Conservation (phyloP, 768 basidiomycete species). For the Tulasnella sp. region DNA sequence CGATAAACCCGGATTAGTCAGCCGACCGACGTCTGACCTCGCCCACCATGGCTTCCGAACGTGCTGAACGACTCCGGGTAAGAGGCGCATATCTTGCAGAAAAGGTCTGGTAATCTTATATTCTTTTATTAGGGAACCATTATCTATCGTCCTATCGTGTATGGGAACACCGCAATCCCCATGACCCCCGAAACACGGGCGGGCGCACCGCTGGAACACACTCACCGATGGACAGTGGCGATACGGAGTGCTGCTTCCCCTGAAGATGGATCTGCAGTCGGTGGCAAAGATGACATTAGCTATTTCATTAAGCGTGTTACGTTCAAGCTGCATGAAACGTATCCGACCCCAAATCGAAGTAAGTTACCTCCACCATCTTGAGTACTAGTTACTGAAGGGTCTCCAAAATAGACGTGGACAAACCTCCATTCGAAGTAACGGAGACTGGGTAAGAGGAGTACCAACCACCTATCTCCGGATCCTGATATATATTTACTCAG, state of each 20-base stretch:
- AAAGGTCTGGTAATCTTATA: slow-evolving; percentile 14
- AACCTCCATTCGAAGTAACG: slow-evolving; percentile 85
- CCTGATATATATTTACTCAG: slow-evolving; percentile 27
- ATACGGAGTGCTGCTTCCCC: slow-evolving; percentile 76
- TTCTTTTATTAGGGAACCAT: slow-evolving; percentile 52
- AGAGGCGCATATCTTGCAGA: slow-evolving; percentile 11
- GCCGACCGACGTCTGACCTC: slow-evolving; percentile 4
- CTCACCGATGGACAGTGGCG: slow-evolving; percentile 94
- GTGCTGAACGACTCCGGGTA: slow-evolving; percentile 19
- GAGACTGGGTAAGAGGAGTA: slow-evolving; percentile 67
- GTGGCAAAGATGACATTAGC: slow-evolving; percentile 78
- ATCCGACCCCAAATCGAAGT: slow-evolving; percentile 84
- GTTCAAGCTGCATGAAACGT: slow-evolving; percentile 96
- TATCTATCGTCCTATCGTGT: slow-evolving; percentile 83
- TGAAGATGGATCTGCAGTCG: slow-evolving; percentile 61
- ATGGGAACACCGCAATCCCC: slow-evolving; percentile 83
- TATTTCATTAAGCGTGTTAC: slow-evolving; percentile 94
- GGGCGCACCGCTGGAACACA: slow-evolving; percentile 47
- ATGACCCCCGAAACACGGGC: slow-evolving; percentile 59
- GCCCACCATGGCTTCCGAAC: slow-evolving; percentile 10
- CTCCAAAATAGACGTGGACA: slow-evolving; percentile 58
- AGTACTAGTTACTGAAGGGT: not conserved
- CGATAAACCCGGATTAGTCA: slow-evolving; percentile 19
- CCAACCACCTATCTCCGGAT: not conserved
- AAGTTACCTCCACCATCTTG: slow-evolving; percentile 24